These are phyloP conservation scores for Septoria petroselini DNA, from an alignment of 2,329 filamentous ascomycete genomes.

Conservation along the genomic window DNA sequence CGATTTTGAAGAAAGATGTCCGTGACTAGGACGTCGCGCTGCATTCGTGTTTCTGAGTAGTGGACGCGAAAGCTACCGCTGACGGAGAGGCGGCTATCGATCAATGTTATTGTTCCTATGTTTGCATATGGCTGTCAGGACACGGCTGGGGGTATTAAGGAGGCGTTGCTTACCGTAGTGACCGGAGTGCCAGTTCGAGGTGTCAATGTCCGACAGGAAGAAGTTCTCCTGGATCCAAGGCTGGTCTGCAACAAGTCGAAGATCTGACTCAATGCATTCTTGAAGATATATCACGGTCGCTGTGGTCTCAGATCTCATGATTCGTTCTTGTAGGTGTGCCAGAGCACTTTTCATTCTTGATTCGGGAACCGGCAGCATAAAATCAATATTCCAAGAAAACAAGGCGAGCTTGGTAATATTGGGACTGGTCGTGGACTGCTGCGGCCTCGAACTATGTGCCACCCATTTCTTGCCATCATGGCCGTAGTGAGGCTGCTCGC, in stretches of 20 bases:
- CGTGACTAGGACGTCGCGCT: constrained; percentile 56
- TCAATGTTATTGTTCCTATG: constrained; percentile 51
- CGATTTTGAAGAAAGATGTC: constrained; percentile 43
- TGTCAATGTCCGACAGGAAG: constrained; percentile 49
- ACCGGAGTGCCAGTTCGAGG: constrained; percentile 45
- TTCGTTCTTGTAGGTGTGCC: constrained; percentile 37
- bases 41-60: constrained; percentile 46
- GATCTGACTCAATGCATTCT: constrained; percentile 51
- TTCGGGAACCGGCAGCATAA: constrained; percentile 40
- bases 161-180: constrained; percentile 41
- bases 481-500: constrained; percentile 24
- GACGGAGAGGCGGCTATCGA: constrained; percentile 50
- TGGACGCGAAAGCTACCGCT: constrained; percentile 52
- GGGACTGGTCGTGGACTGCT: neutral
- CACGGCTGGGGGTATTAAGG: too few species aligned
- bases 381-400: constrained; percentile 52
- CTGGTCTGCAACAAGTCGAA: constrained; percentile 45
- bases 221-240: constrained; percentile 51
- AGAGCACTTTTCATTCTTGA: constrained; percentile 46
- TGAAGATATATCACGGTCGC: constrained; percentile 51
- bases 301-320: constrained; percentile 5
- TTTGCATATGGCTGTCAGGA: neutral
- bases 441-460: neutral
- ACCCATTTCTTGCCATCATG: constrained; percentile 21
- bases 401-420: constrained; percentile 32